A percentile compares a stretch with the other conserved stretches of the same genome.
Evolutionary conservation across 106 monocot genomes (phyloP).

Genomic region (Apostasia shenzhenica): DNA sequence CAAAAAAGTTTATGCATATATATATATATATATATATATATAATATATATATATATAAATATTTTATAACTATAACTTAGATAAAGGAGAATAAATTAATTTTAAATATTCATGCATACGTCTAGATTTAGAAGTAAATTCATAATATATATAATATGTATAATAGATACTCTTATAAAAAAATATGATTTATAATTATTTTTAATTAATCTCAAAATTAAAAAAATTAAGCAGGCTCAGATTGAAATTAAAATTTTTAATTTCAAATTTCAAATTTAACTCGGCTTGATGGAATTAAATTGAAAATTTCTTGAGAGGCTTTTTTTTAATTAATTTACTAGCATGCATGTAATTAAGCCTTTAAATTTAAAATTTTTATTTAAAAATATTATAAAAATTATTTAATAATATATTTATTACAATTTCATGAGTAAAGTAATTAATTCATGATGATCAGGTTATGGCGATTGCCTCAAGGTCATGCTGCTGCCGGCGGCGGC

Average conservation of each 20-base stretch:
- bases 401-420: neutral
- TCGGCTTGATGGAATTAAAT: too few relatives aligned
- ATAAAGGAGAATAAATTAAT: too few relatives aligned
- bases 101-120: too few relatives aligned
- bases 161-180: too few relatives aligned
- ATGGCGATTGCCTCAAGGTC: neutral
- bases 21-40: too few relatives aligned
- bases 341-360: too few relatives aligned
- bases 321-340: too few relatives aligned
- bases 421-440: neutral
- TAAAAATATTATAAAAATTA: neutral
- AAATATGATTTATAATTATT: neutral
- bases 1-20: too few relatives aligned
- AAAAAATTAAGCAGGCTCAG: neutral
- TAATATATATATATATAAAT: too few relatives aligned
- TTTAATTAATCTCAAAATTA: neutral
- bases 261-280: too few relatives aligned
- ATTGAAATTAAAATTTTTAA: neutral
- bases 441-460: neutral
- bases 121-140: neutral
- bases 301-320: too few relatives aligned
- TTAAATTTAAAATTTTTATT: neutral
- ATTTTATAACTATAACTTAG: too few relatives aligned
- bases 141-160: neutral
- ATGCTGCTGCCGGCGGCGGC: neutral